phyloP scores from a whole-genome alignment of 306 rosid genomes.

The Castanospermum australe region DNA sequence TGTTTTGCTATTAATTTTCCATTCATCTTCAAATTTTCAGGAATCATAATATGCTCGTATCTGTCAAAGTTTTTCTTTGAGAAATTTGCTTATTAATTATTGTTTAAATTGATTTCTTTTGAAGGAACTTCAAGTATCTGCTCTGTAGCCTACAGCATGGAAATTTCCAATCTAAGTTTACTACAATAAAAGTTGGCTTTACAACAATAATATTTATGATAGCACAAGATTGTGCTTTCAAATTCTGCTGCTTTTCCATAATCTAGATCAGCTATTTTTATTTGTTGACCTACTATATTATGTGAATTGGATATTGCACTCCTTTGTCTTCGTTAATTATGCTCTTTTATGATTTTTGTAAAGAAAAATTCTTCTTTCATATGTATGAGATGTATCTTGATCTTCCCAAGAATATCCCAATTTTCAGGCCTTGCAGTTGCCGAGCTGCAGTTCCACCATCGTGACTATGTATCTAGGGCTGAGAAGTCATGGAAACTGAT shows the following conservation, averaged over 20 bases:
- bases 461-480: constrained; percentile 51
- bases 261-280: not conserved
- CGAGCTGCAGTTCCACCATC: constrained; percentile 72
- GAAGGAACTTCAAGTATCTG: not conserved
- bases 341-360: not conserved
- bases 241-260: not conserved
- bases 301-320: not conserved
- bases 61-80: not conserved
- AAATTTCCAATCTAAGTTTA: not conserved
- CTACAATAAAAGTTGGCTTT: not conserved
- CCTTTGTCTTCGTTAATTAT: not conserved
- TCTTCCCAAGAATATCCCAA: not conserved
- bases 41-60: not conserved
- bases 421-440: constrained; percentile 73
- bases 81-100: not conserved
- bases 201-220: not conserved
- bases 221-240: not conserved
- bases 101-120: not conserved
- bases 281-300: not conserved
- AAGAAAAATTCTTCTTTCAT: not conserved
- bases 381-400: not conserved
- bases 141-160: not conserved
- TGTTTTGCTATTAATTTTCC: not conserved
- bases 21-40: not conserved
- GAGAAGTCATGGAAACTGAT: constrained; percentile 88